These are phyloP conservation scores for Iberis pinnata DNA, from an alignment of 345 rosid species.

Conservation along the genomic window DNA sequence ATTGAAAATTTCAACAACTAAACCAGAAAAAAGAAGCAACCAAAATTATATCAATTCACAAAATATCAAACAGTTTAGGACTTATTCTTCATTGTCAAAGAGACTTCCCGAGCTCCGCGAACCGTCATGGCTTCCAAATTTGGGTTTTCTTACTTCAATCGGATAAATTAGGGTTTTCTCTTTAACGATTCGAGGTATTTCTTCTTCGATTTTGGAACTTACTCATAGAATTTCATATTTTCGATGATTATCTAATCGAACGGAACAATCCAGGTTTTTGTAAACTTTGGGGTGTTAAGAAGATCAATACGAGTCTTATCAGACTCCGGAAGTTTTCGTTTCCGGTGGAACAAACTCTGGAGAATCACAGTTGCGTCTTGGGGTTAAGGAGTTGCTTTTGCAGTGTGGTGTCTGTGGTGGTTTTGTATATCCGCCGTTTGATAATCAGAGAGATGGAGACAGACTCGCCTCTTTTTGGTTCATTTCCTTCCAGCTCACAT, in stretches of 20 bases:
- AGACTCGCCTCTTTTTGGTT: slow-evolving; percentile 42
- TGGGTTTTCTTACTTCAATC: slow-evolving; percentile 5
- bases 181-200: neutral
- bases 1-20: slow-evolving; percentile 5
- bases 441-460: slow-evolving; percentile 45
- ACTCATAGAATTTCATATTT: neutral
- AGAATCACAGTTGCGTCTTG: slow-evolving; percentile 45
- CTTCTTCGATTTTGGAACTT: neutral
- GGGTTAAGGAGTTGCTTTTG: slow-evolving; percentile 47
- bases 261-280: neutral
- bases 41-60: neutral
- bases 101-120: slow-evolving; percentile 13
- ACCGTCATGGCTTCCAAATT: slow-evolving; percentile 10
- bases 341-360: slow-evolving; percentile 43
- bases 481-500: slow-evolving; percentile 32
- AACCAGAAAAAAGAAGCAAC: neutral
- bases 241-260: neutral
- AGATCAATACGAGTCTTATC: neutral
- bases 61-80: neutral
- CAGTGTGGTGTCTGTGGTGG: slow-evolving; percentile 45
- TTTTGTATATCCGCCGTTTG: slow-evolving; percentile 32
- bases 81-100: slow-evolving; percentile 1
- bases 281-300: neutral
- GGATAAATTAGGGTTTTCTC: slow-evolving; percentile 13
- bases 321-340: neutral